These are phyloP conservation scores for Phaeodactylum tricornutum DNA, from an alignment of 108 stramenopile genomes.

Conservation along the genomic window DNA sequence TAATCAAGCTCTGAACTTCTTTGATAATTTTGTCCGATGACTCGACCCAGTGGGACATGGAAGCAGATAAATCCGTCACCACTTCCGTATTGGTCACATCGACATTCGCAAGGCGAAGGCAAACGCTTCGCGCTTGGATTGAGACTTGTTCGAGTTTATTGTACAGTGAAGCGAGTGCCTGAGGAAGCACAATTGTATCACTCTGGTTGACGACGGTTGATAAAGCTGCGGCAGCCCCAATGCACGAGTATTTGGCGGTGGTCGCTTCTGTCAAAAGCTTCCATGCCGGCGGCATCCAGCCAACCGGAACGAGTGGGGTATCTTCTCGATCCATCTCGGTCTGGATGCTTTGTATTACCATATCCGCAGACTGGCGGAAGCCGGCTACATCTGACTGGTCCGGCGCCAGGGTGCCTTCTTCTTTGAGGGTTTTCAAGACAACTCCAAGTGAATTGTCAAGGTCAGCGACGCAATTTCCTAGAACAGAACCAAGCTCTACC, in stretches of 20 bases:
- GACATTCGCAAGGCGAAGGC: constrained; percentile 28
- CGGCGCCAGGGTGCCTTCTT: constrained; percentile 70
- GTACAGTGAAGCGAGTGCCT: constrained; percentile 13
- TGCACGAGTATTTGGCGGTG: constrained; percentile 48
- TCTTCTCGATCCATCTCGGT: constrained; percentile 52
- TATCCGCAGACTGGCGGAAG: constrained; percentile 45
- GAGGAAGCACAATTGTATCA: constrained; percentile 5
- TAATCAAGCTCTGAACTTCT: constrained; percentile 15
- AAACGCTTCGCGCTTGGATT: constrained; percentile 28
- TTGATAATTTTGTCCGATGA: constrained; percentile 25
- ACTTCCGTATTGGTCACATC: constrained; percentile 27
- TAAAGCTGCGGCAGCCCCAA: constrained; percentile 63
- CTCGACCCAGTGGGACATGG: constrained; percentile 9
- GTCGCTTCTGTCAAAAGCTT: constrained; percentile 52
- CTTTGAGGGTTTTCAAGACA: constrained; percentile 59
- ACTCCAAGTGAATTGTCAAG: constrained; percentile 56
- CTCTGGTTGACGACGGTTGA: constrained; percentile 42
- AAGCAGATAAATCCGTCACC: constrained; percentile 18
- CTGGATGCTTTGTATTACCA: constrained; percentile 44
- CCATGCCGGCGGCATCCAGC: constrained; percentile 75
- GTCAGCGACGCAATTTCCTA: constrained; percentile 48
- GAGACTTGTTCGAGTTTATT: constrained; percentile 25
- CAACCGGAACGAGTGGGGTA: constrained; percentile 37
- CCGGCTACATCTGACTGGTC: constrained; percentile 61
- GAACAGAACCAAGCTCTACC: constrained; percentile 54